Evolutionary conservation across 345 rosid genomes (phyloP), one percentile per base, ranked within the genome.

Genomic region (Gossypium raimondii): DNA sequence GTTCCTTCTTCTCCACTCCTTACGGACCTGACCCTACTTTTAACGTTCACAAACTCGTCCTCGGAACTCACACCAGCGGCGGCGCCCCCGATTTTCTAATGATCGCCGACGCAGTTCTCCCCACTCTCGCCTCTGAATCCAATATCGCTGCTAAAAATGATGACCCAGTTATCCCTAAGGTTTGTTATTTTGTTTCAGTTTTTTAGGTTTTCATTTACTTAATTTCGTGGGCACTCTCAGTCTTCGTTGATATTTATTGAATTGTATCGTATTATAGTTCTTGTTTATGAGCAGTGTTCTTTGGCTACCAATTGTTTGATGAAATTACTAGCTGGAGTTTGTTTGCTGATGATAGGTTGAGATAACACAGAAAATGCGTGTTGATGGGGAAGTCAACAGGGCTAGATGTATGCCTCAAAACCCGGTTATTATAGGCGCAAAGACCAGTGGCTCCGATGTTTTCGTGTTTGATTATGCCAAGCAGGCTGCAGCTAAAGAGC

Each of bases 401-500:
- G 99, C 99, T 0, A 69, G 97, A 43, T 91, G 90, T 72, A 93
- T 95, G 99, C 98, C 97, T 0, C 99, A 93, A 78, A 91, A 87
- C 45, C 89, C 90, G 13, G 75, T 78, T 14, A 70, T 95, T 71
- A 80, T 93, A 8, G 97, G 86, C 80, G 92, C 94, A 3, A 93
- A 91, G 84, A 95, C 99, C 1, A 90, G 88, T 82, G 89, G 91
- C 14, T 81, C 81, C 51, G 97, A 93, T 75, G 94, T 93, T 65
- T 88, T 87, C 80, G 83, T 95, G 64, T 87, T 95, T 86, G 96
- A 93, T 83, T 85, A 76, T 78, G 70, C 81, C 48, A 92, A 88
- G 77, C 92, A 82, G 72, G 85, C 41, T 34, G 41, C 78, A 7
- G 85, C 45, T 20, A 88, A 82, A 79, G 82, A 78, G 45, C 80